Base-by-base conservation (phyloP, 2,329 filamentous ascomycete genomes). In the Fusarium redolens region DNA sequence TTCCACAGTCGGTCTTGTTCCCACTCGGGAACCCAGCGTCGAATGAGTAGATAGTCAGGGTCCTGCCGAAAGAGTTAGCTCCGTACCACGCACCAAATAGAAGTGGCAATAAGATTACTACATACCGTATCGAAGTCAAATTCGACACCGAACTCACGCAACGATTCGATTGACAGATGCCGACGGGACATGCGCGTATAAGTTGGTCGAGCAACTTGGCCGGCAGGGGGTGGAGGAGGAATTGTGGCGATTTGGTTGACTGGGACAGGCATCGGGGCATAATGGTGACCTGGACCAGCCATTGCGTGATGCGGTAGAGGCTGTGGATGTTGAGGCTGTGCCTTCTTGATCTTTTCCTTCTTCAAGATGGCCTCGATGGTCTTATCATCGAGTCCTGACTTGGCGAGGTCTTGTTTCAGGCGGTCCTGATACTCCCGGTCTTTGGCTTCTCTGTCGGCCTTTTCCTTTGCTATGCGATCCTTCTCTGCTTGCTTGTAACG, bases 1-100 rank as follows among this genome's bases (percentile, higher is more conserved):
- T 89, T 87, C 87, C 93, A 95, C 54, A 94, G 87, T 63, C 90
- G 84, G 65, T 93, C 88, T 77, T 94, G 92, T 78, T 94, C 89
- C 69, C 89, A 88, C 74, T 94, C 90, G 7, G 89, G 88, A 57
- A 95, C 90, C 89, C 90, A 93, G 62, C 90, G 86, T 81, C 92
- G 93, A 82, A 95, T 92, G 66, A 95, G 81, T 61, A 95, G 85
- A 75, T 90, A 95, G 51, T 92, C 90, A 22, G 89, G 87, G 76
- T 95, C 91, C 86, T 90, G 73, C 45, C 12, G 14, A 54, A 15
- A 40, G 18, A 75, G 78, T 81, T 82, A 90, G 73, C 52, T 47
- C 37, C 58, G 22, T 48, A 55, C 35, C n/a, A 15, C 33, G 22
- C 11, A 30, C 13, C 25, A 20, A 18, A 44, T 20, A 10, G 22